Conservation (phyloP, 441 rosid species). For the Populus trichocarpa region DNA sequence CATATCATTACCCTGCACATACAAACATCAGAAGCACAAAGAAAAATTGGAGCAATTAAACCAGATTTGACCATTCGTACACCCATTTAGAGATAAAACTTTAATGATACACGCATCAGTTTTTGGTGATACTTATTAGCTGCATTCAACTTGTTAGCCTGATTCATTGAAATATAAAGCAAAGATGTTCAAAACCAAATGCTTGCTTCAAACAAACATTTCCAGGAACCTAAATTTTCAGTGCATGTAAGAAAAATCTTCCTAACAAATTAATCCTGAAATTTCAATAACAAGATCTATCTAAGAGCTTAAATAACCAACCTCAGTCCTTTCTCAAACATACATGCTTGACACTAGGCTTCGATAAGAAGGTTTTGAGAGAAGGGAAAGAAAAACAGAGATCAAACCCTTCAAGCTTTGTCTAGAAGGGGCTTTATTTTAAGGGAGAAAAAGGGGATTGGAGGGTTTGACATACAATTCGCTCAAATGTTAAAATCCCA, state of each 20-base stretch:
- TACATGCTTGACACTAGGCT: background rate
- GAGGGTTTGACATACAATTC: background rate
- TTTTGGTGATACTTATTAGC: background rate
- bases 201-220: background rate
- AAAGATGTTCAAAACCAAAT: background rate
- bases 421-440: background rate
- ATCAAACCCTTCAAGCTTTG: background rate
- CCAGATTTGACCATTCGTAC: background rate
- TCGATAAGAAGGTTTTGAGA: background rate
- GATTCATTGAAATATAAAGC: background rate
- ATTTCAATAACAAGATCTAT: background rate
- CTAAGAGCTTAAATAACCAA: background rate
- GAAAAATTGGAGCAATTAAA: slow-evolving; percentile 7
- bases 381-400: background rate
- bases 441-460: background rate
- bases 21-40: slow-evolving; percentile 1
- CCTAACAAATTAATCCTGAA: background rate
- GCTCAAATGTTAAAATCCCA: background rate
- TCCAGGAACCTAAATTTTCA: background rate
- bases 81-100: background rate
- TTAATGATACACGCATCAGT: background rate
- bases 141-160: background rate
- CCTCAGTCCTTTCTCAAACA: background rate
- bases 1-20: slow-evolving; percentile 66
- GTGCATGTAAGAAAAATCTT: background rate